A percentile compares a stretch with the other conserved stretches of the same genome.
phyloP scores from a whole-genome alignment of 345 rosid genomes.

The Viola odorata region DNA sequence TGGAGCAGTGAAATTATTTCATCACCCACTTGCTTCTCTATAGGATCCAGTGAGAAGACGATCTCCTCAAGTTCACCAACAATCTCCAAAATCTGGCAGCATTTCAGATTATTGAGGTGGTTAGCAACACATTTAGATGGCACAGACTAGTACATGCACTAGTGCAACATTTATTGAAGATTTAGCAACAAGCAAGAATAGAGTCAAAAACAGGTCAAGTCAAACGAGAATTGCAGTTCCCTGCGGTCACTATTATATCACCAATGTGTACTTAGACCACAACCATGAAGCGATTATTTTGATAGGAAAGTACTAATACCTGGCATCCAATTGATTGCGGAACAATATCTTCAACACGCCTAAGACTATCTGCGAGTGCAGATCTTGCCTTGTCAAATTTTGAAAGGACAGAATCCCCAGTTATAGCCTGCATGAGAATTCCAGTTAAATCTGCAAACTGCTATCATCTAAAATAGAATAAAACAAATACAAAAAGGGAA shows the following conservation, averaged over 20 bases:
- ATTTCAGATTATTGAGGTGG: conserved; percentile 1
- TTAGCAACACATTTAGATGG: too few species aligned
- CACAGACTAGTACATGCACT: too few species aligned
- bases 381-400: conserved; percentile 75
- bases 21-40: conserved; percentile 93
- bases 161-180: too few species aligned
- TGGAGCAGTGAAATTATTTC: conserved; percentile 80
- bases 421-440: conserved; percentile 64
- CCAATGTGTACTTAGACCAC: too few species aligned
- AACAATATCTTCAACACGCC: conserved; percentile 90
- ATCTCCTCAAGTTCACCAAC: conserved; percentile 62
- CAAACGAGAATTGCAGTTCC: too few species aligned
- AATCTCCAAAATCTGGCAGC: conserved; percentile 71
- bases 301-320: conserved; percentile 30
- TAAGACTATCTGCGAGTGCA: conserved; percentile 78
- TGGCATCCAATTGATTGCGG: conserved; percentile 79
- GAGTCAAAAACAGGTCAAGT: too few species aligned
- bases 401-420: conserved; percentile 80
- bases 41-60: conserved; percentile 56
- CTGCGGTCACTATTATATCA: too few species aligned
- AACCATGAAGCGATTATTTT: too few species aligned
- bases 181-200: too few species aligned
- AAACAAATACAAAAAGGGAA: conserved; percentile 6
- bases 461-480: neutral
- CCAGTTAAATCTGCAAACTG: conserved; percentile 7